A percentile compares a stretch with the other conserved stretches of the same genome.
Evolutionary conservation across 371 early-diverging fungal species (phyloP).

Genomic region (Batkoa obscura): DNA sequence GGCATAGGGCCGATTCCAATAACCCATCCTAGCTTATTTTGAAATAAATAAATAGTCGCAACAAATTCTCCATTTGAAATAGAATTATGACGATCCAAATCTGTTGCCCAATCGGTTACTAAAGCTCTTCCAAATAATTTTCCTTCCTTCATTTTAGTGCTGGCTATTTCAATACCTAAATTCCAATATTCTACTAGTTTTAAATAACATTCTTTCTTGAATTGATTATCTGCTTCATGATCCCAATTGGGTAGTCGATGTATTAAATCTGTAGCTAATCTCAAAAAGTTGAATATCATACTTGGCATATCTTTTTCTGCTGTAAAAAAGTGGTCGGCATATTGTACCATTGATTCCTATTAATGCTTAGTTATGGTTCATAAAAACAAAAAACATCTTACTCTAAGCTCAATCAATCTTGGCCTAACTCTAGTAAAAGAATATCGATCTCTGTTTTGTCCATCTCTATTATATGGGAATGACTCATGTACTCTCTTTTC

Average conservation of each 20-base stretch:
- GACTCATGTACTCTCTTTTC: conserved; percentile 49
- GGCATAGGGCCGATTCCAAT: too few relatives aligned
- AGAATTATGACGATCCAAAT: conserved; percentile 36
- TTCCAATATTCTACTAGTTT: conserved; percentile 61
- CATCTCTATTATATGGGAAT: conserved; percentile 70
- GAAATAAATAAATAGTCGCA: conserved; percentile 45
- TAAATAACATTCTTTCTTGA: conserved; percentile 39
- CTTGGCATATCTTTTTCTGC: conserved; percentile 45
- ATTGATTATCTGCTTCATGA: conserved; percentile 38
- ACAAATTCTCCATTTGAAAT: conserved; percentile 22
- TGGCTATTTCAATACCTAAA: conserved; percentile 44
- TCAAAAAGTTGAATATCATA: conserved; percentile 53
- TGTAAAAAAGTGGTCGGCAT: conserved; percentile 68
- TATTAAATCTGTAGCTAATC: conserved; percentile 47
- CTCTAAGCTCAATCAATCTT: conserved; percentile 43
- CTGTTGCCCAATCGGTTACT: conserved; percentile 62
- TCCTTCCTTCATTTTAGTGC: conserved; percentile 49
- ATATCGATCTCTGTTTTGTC: conserved; percentile 67
- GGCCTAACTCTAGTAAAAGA: conserved; percentile 71
- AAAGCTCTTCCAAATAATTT: conserved; percentile 48
- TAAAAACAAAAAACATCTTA: conserved; percentile 11
- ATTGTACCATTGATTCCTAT: conserved; percentile 56
- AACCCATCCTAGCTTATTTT: conserved; percentile 39
- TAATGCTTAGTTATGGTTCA: neutral
- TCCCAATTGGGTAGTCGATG: conserved; percentile 75